These are phyloP conservation scores for Epichloe uncinata DNA, from an alignment of 2,329 filamentous ascomycete genomes.

Conservation along the genomic window DNA sequence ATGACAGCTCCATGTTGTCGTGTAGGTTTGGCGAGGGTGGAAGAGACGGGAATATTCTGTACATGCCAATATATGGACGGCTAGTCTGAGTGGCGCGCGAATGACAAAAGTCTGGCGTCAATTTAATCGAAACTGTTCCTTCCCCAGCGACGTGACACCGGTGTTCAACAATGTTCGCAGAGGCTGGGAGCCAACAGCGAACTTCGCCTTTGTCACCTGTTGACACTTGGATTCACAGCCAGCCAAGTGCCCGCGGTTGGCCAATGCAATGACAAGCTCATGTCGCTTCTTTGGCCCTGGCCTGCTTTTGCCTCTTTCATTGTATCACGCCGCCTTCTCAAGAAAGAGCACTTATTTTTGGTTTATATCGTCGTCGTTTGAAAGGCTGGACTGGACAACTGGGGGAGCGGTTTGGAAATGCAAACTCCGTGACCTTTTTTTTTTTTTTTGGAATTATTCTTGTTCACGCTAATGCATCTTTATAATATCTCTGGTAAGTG, in stretches of 20 bases:
- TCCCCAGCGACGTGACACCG: background rate
- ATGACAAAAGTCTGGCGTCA: background rate
- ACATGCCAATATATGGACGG: background rate
- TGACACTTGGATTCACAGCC: background rate
- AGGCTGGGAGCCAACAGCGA: background rate
- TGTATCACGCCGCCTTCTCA: background rate
- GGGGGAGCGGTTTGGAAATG: background rate
- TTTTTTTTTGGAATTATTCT: background rate
- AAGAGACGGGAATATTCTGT: background rate
- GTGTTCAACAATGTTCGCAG: background rate
- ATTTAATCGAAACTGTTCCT: background rate
- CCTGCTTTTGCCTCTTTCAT: background rate
- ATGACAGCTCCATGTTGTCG: background rate
- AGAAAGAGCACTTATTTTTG: background rate
- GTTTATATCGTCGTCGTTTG: background rate
- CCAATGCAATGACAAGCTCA: background rate
- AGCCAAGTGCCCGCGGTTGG: background rate
- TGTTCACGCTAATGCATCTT: background rate
- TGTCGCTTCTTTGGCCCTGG: background rate
- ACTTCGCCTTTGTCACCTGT: conserved; percentile 1
- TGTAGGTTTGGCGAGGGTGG: background rate
- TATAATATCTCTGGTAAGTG: background rate
- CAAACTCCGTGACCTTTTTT: background rate
- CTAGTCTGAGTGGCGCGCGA: background rate
- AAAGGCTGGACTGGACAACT: background rate